Evolutionary conservation across 768 basidiomycete genomes (phyloP).

Genomic region (Cystofilobasidium bisporidii): DNA sequence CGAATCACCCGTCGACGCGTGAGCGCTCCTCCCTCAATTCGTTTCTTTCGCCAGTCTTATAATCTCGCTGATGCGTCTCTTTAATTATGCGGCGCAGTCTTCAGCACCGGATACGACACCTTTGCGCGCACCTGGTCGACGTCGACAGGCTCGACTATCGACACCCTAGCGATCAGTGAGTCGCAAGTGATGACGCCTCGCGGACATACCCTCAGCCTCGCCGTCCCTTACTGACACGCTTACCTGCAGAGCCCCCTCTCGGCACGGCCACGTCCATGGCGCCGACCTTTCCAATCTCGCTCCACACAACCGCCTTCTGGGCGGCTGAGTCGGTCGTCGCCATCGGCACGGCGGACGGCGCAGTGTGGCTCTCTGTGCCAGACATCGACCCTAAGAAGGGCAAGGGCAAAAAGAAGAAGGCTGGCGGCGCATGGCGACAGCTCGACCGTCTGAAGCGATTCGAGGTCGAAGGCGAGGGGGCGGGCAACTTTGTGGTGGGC

Average conservation of each 20-base stretch:
- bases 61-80: too few species aligned
- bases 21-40: neutral
- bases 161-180: constrained; percentile 6
- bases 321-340: constrained; percentile 1
- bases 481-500: neutral
- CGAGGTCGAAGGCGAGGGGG: neutral
- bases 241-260: neutral
- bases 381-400: neutral
- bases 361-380: constrained; percentile 11
- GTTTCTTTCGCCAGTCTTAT: neutral
- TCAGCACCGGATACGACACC: constrained; percentile 18
- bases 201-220: neutral
- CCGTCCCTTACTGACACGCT: neutral
- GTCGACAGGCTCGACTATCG: neutral
- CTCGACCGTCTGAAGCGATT: neutral
- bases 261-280: constrained; percentile 11
- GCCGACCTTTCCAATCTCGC: constrained; percentile 14
- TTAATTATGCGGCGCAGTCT: neutral
- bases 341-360: constrained; percentile 22
- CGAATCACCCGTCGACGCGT: constrained; percentile 8
- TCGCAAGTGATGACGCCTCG: neutral
- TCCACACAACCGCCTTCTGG: neutral
- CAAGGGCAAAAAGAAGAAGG: constrained; percentile 4
- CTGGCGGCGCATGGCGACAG: neutral
- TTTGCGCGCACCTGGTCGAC: constrained; percentile 5